Base-by-base conservation (phyloP, 768 basidiomycete genomes). In the Clavaria fumosa region DNA sequence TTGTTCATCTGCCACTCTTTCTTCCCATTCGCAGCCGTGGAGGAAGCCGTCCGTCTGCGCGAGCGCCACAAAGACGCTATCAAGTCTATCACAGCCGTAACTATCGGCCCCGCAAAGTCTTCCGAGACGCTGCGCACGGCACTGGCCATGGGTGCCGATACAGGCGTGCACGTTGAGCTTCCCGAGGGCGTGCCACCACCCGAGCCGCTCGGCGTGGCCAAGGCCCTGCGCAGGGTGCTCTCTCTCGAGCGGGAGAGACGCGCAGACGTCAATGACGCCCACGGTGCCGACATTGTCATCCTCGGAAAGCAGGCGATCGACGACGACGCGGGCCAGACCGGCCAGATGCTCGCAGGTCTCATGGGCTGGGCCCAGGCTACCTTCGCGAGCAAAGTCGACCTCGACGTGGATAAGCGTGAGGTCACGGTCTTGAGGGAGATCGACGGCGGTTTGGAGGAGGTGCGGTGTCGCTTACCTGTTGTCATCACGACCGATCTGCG, bases 301-400 rank as follows among this genome's bases (percentile, higher is more conserved):
- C 67, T 96, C 60, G 95, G 95, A 3, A 99, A 99, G 61, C 95
- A 99, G 57, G 80, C 93, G 10, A 99, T 99, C 47, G 95, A 99
- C 60, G 91, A 93, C 49, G 95, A 99, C 54, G 69, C 85, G 4
- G 84, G 86, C 4, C 79, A 90, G 62, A 96, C 93, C 9, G 93
- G 93, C 0, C 91, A 95, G 56, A 96, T 97, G 86, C 69, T 97
- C 19, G 91, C 91, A 12, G 93, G 89, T 1, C 61, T 97, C 50
- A 58, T 96, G 49, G 77, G 75, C 12, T 95, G 90, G 83, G 71
- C 79, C 7, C 93, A 97, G 60, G 95, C 86, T 28, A 91, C 88
- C 45, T 97, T 86, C 55, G 95, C 90, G 37, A 89, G 84, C 57
- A 83, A 83, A 56, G 59, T 93, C 5, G 77, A 77, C 5, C 57